phyloP scores from a whole-genome alignment of 257 asterid genomes.

The Mentha longifolia region DNA sequence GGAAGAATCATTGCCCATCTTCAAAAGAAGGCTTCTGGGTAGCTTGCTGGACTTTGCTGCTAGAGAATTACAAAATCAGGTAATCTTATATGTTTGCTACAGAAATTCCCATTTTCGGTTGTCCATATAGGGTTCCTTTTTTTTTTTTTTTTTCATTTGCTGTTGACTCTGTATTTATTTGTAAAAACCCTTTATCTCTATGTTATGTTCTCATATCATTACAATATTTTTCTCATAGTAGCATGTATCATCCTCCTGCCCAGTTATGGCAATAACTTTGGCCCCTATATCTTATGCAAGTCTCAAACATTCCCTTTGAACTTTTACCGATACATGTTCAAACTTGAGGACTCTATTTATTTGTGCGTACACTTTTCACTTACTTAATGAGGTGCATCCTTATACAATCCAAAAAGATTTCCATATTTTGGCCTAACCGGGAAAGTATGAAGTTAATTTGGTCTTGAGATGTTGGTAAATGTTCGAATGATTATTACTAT shows the following conservation, averaged over 20 bases:
- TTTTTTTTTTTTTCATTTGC: slow-evolving; percentile 30
- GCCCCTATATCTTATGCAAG: slow-evolving; percentile 7
- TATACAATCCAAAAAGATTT: slow-evolving; percentile 4
- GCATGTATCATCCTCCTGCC: slow-evolving; percentile 31
- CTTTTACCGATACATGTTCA: slow-evolving; percentile 22
- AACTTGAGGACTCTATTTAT: slow-evolving; percentile 7
- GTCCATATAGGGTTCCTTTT: slow-evolving; percentile 24
- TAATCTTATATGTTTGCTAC: slow-evolving; percentile 38
- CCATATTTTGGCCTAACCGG: slow-evolving; percentile 11
- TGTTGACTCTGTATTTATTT: slow-evolving; percentile 21
- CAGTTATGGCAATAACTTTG: slow-evolving; percentile 13
- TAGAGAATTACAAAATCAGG: slow-evolving; percentile 95
- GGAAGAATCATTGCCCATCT: slow-evolving; percentile 89
- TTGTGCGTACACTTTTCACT: slow-evolving; percentile 7
- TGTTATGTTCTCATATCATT: slow-evolving; percentile 21
- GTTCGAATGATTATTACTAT: slow-evolving; percentile 9
- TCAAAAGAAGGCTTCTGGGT: slow-evolving; percentile 94
- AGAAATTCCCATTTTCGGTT: slow-evolving; percentile 27
- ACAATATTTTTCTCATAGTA: slow-evolving; percentile 23
- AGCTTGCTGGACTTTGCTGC: slow-evolving; percentile 95
- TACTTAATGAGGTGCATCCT: slow-evolving; percentile 9
- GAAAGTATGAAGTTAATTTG: slow-evolving; percentile 15
- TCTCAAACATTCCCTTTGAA: slow-evolving; percentile 21
- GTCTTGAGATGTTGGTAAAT: slow-evolving; percentile 5
- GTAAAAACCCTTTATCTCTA: slow-evolving; percentile 10